phyloP scores from a whole-genome alignment of 352 stramenopile genomes.

The Phytophthora meadii region DNA sequence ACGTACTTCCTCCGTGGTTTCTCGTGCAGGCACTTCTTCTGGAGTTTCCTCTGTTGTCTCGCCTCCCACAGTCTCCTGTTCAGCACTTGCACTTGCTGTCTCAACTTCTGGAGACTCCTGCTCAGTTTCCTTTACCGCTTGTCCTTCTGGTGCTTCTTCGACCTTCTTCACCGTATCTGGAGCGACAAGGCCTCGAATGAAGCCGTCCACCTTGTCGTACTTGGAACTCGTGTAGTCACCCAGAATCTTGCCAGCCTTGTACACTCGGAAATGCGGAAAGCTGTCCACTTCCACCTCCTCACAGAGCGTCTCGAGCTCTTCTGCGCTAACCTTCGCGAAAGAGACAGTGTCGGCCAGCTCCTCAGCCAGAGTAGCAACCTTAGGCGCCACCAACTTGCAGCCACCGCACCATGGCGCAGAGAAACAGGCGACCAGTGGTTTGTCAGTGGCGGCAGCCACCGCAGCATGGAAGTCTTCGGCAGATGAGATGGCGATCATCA shows the following conservation, averaged over 20 bases:
- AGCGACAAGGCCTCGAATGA: conserved; percentile 34
- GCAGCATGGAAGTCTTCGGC: conserved; percentile 51
- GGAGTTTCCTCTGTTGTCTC: conserved; percentile 4
- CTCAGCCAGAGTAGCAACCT: conserved; percentile 57
- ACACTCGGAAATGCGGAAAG: conserved; percentile 82
- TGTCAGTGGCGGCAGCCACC: conserved; percentile 36
- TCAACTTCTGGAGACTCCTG: background rate
- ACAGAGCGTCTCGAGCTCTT: conserved; percentile 69
- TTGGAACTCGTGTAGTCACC: conserved; percentile 79
- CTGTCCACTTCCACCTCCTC: conserved; percentile 79
- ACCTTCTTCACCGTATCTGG: conserved; percentile 10
- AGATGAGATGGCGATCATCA: conserved; percentile 46
- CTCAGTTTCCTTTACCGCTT: background rate
- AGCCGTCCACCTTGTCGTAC: conserved; percentile 66
- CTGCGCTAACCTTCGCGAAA: conserved; percentile 65
- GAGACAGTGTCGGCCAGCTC: conserved; percentile 33
- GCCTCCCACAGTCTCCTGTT: background rate
- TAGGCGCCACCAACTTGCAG: conserved; percentile 69
- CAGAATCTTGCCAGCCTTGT: conserved; percentile 61
- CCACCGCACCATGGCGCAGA: conserved; percentile 69
- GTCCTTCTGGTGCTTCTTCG: conserved; percentile 30
- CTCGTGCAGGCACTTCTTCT: background rate
- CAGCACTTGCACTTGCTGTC: background rate
- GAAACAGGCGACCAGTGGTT: conserved; percentile 58
- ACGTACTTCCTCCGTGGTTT: conserved; percentile 5